Conservation (phyloP, 176 grass and related monocot species). For the Oropetium thomaeum region DNA sequence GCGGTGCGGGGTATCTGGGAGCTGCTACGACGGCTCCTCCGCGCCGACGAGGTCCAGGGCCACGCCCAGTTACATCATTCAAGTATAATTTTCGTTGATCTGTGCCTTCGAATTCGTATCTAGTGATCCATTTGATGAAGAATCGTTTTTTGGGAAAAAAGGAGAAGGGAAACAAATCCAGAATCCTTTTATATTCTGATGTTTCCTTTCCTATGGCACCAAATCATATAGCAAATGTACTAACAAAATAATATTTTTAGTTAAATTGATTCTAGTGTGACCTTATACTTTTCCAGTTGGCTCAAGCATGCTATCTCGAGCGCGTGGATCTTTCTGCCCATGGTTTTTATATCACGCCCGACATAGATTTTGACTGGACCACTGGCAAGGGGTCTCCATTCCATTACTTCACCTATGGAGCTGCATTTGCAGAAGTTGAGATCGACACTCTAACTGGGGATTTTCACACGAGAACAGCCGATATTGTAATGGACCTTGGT, state of each 20-base stretch:
- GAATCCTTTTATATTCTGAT: neutral
- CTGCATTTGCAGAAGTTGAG: slow-evolving; percentile 97
- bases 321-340: slow-evolving; percentile 88
- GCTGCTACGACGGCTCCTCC: too few relatives aligned
- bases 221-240: neutral
- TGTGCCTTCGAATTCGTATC: too few relatives aligned
- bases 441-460: slow-evolving; percentile 94
- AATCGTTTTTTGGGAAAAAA: too few relatives aligned
- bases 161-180: too few relatives aligned
- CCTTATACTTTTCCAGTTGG: slow-evolving; percentile 50
- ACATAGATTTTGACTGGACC: slow-evolving; percentile 69
- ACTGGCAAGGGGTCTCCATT: slow-evolving; percentile 81
- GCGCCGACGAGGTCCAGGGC: too few relatives aligned
- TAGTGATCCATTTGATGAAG: too few relatives aligned
- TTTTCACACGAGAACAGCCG: slow-evolving; percentile 78
- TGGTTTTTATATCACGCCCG: slow-evolving; percentile 89
- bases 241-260: neutral
- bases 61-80: too few relatives aligned
- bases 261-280: slow-evolving; percentile 13
- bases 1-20: too few relatives aligned
- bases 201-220: neutral
- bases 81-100: too few relatives aligned
- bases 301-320: slow-evolving; percentile 69
- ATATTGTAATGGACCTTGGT: slow-evolving; percentile 90
- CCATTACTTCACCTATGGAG: slow-evolving; percentile 89